Evolutionary conservation across 1,139 yeast species (phyloP), one percentile per base, ranked within the genome.

Genomic region (Nakaseomyces glabratus): DNA sequence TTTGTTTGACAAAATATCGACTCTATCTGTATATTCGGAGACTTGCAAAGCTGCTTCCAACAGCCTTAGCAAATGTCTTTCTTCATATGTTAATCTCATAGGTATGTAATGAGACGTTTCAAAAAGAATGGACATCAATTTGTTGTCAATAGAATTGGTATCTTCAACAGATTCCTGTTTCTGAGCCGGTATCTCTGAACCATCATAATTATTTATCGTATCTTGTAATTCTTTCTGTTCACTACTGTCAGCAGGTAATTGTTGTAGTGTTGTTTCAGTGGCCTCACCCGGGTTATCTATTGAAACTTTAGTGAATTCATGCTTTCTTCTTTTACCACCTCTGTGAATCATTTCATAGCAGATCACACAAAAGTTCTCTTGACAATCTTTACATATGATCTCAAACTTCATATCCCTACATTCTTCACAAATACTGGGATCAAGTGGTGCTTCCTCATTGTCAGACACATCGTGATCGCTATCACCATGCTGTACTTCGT

Each of bases 1-100:
- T 5, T 71, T 63, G 46, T 76, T 74, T 1, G 78, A 63, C 23
- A 76, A 52, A 28, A 79, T 73, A 52, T 79, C 90, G 23, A 79
- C 82, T 45, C 73, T 71, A 50, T 79, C 86, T 0, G 86, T 79
- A 52, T 79, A 79, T 48, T 79, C 86, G 11, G 82, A 73, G 4
- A 79, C 90, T 45, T 76, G 71, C 35, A 79, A 58, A 1, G 85
- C 85, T 1, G 88, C 85, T 44, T 77, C 84, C 28, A 73, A 56
- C 31, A 79, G 56, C 36, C 79, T 63, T 35, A 79, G 56, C 26
- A 76, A 55, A 51, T 77, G 79, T 40, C 90, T 68, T 51, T 79
- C 90, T 30, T 75, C 80, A 35, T 62, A 60, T 0, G 79, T 68
- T 24, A 79, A 60, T 42, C 90, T 65, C 64, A 80, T 55, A 9